A percentile compares a stretch with the other conserved stretches of the same genome.
phyloP scores from a whole-genome alignment of 768 basidiomycete species.

The Boletus pseudo-olivaceus region DNA sequence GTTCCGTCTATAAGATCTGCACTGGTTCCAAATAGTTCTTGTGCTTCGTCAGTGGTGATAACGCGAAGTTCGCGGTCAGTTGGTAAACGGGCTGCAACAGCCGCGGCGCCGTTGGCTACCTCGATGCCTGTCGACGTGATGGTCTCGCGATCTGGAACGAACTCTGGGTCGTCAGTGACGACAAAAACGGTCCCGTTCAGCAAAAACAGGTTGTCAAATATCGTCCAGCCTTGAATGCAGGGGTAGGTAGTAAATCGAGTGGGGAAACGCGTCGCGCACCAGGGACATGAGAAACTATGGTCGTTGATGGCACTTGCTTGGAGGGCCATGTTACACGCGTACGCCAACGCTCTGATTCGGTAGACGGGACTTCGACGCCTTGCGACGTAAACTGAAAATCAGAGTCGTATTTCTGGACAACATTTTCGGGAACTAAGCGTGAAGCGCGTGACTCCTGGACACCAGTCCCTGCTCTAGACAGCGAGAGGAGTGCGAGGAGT shows the following conservation, averaged over 20 bases:
- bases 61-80: slow-evolving; percentile 77
- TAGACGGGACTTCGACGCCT: slow-evolving; percentile 5
- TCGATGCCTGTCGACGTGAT: slow-evolving; percentile 69
- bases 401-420: neutral
- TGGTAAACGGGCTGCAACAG: slow-evolving; percentile 59
- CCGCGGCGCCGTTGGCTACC: slow-evolving; percentile 56
- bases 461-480: slow-evolving; percentile 30
- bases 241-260: neutral
- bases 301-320: slow-evolving; percentile 51
- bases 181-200: slow-evolving; percentile 80
- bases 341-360: slow-evolving; percentile 27
- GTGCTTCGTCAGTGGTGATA: slow-evolving; percentile 66
- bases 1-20: slow-evolving; percentile 77
- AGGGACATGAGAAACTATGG: slow-evolving; percentile 70
- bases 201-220: slow-evolving; percentile 80
- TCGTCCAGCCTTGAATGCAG: slow-evolving; percentile 71
- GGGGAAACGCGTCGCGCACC: slow-evolving; percentile 37
- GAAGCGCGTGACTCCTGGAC: slow-evolving; percentile 3
- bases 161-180: slow-evolving; percentile 68
- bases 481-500: slow-evolving; percentile 45
- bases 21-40: slow-evolving; percentile 62
- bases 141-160: slow-evolving; percentile 58
- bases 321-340: slow-evolving; percentile 39
- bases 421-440: slow-evolving; percentile 5
- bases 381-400: neutral